phyloP scores from a whole-genome alignment of 129 eudicot genomes.

The Rutidosis leptorrhynchoides region DNA sequence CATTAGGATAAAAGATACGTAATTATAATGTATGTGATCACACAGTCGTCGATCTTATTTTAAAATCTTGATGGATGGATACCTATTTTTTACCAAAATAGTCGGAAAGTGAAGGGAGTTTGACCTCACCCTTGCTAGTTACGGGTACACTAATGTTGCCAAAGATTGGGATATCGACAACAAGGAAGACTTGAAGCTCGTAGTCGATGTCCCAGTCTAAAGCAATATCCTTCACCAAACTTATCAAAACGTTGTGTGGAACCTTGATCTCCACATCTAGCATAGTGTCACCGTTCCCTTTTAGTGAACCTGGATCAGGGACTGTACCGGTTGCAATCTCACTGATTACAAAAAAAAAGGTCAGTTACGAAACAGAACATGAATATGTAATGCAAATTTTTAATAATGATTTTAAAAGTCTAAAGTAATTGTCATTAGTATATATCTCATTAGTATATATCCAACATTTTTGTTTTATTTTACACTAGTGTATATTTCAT shows the following conservation, averaged over 20 bases:
- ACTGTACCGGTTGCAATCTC: constrained; percentile 26
- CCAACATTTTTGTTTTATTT: not conserved
- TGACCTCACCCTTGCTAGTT: constrained; percentile 26
- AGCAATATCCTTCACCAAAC: constrained; percentile 33
- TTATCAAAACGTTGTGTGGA: constrained; percentile 25
- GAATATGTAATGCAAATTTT: not conserved
- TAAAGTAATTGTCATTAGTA: not conserved
- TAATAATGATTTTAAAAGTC: not conserved
- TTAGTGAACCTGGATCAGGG: constrained; percentile 37
- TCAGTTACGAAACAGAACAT: not conserved
- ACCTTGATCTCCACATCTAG: constrained; percentile 30
- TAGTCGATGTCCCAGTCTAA: constrained; percentile 39
- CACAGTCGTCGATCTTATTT: not conserved
- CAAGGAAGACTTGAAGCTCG: constrained; percentile 28
- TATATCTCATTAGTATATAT: no score
- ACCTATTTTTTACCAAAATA: not conserved
- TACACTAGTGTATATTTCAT: no score
- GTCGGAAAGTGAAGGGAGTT: constrained; percentile 33
- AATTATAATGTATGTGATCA: constrained; percentile 20
- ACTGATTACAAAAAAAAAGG: constrained; percentile 9
- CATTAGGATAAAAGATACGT: not conserved
- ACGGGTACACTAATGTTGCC: constrained; percentile 30
- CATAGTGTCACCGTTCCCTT: constrained; percentile 21
- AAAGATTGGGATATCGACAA: constrained; percentile 32
- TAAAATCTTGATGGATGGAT: not conserved